A percentile compares a stretch with the other conserved stretches of the same genome.
Conservation (phyloP, 2,329 filamentous ascomycete species). For the Hypoxylon sp. region DNA sequence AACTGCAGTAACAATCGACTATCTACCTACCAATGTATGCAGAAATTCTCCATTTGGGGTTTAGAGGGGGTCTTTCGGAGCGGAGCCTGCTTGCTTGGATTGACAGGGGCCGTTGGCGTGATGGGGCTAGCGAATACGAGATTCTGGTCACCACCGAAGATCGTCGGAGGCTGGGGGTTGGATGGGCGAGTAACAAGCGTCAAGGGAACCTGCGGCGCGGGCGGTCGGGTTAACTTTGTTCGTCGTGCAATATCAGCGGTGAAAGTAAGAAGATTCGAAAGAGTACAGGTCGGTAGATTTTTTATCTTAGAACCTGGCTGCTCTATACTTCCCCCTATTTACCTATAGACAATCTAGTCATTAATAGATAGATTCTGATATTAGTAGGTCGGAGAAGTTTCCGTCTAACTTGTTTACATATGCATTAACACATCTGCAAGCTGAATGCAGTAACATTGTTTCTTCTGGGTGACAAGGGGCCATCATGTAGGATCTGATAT, state of each 20-base stretch:
- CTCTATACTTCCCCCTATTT: conserved; percentile 13
- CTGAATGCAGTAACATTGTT: conserved; percentile 33
- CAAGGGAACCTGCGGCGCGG: conserved; percentile 14
- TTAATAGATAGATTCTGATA: neutral
- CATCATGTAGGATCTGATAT: conserved; percentile 23
- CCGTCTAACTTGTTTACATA: conserved; percentile 13
- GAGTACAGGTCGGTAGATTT: conserved; percentile 3
- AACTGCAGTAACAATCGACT: conserved; percentile 26
- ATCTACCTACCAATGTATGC: conserved; percentile 34
- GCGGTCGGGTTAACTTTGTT: conserved; percentile 1
- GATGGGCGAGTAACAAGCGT: conserved; percentile 36
- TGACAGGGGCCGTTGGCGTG: conserved; percentile 46
- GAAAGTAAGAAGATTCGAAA: conserved; percentile 9
- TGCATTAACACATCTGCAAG: conserved; percentile 19
- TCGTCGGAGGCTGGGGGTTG: conserved; percentile 42
- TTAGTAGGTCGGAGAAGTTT: conserved; percentile 8
- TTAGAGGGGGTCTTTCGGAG: conserved; percentile 32
- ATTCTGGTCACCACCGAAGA: conserved; percentile 49
- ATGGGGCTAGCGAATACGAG: conserved; percentile 51
- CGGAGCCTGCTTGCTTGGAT: conserved; percentile 41
- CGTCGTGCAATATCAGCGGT: conserved; percentile 32
- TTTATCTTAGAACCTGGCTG: conserved; percentile 1
- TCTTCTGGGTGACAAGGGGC: conserved; percentile 14
- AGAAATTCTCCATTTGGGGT: conserved; percentile 27
- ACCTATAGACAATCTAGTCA: neutral